Evolutionary conservation across 2,329 filamentous ascomycete genomes (phyloP), one percentile per base, ranked within the genome.

Genomic region (Aspergillus persii): DNA sequence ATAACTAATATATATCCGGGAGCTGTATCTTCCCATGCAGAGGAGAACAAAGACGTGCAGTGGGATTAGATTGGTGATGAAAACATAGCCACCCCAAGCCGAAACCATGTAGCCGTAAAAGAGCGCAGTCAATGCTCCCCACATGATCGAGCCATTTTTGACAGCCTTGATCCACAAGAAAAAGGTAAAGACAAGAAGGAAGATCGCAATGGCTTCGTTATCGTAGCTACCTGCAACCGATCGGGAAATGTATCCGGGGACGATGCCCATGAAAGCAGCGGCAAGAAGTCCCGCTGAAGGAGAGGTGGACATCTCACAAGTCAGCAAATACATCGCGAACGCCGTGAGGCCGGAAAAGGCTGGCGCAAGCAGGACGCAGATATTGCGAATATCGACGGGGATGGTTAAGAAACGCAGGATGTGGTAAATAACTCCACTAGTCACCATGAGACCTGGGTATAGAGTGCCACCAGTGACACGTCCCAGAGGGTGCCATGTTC

Each of bases 71-170:
- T 96, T 97, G 62, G 96, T 99, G 74, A 99, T 99, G 85, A 99
- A 99, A 71, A 96, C 95, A 77, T 99, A 99, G 73, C 95, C 95
- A 84, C 95, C 95, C 95, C 95, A 99, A 18, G 96, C 96, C 52
- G 94, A 95, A 65, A 99, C 95, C 95, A 99, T 99, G 86, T 99
- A 99, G 72, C 95, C 95, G 79, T 99, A 99, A 80, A 96, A 98
- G 57, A 99, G 84, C 48, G 95, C 95, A 69, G 93, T 95, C 63
- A 97, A 83, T 41, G 91, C 93, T 68, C 92, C 94, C 94, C 94
- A 99, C 78, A 97, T 90, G 76, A 96, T 92, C 53, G 95, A 98
- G 29, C 95, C 95, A 59, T 92, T 86, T 83, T 99, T 99, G 68
- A 99, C 84, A 23, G 95, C 92, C 84, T 98, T 98, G 80, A 99